phyloP scores from a whole-genome alignment of 805 yeast species.

The Myxozyma neotropica region DNA sequence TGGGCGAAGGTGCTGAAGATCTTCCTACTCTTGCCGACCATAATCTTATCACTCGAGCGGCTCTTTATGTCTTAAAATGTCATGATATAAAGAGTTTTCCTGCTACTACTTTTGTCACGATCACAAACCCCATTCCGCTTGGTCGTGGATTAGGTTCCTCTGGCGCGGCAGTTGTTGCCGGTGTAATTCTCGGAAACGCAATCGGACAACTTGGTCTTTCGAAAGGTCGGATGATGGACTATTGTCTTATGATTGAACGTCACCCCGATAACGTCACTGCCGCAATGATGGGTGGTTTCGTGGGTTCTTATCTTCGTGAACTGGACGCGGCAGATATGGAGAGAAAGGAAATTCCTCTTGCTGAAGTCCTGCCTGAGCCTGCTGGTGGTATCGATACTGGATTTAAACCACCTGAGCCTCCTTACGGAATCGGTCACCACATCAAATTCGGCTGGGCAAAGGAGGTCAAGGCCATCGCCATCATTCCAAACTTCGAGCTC shows the following conservation, averaged over 20 bases:
- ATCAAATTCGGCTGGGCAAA: slow-evolving; percentile 81
- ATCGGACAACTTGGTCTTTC: slow-evolving; percentile 72
- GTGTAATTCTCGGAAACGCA: slow-evolving; percentile 86
- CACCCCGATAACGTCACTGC: slow-evolving; percentile 99
- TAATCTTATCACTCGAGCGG: slow-evolving; percentile 89
- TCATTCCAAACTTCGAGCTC: slow-evolving; percentile 92
- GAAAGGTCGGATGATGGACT: slow-evolving; percentile 85
- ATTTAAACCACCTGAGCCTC: slow-evolving; percentile 77
- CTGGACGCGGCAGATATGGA: slow-evolving; percentile 69
- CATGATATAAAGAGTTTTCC: slow-evolving; percentile 79
- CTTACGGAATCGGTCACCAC: slow-evolving; percentile 82
- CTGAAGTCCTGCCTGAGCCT: slow-evolving; percentile 79
- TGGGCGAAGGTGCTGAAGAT: slow-evolving; percentile 73
- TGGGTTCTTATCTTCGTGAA: slow-evolving; percentile 89
- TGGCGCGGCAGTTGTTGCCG: slow-evolving; percentile 98
- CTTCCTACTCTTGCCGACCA: slow-evolving; percentile 79
- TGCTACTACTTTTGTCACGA: slow-evolving; percentile 75
- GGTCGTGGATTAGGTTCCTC: slow-evolving; percentile 98
- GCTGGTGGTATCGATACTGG: slow-evolving; percentile 72
- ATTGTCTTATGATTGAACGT: slow-evolving; percentile 94
- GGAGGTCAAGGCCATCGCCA: slow-evolving; percentile 81
- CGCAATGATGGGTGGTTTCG: slow-evolving; percentile 98
- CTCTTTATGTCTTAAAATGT: slow-evolving; percentile 86
- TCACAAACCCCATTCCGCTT: slow-evolving; percentile 88
- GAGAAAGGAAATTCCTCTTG: slow-evolving; percentile 80